Base-by-base conservation (phyloP, 2,329 filamentous ascomycete genomes). In the Paraphoma chrysanthemicola region DNA sequence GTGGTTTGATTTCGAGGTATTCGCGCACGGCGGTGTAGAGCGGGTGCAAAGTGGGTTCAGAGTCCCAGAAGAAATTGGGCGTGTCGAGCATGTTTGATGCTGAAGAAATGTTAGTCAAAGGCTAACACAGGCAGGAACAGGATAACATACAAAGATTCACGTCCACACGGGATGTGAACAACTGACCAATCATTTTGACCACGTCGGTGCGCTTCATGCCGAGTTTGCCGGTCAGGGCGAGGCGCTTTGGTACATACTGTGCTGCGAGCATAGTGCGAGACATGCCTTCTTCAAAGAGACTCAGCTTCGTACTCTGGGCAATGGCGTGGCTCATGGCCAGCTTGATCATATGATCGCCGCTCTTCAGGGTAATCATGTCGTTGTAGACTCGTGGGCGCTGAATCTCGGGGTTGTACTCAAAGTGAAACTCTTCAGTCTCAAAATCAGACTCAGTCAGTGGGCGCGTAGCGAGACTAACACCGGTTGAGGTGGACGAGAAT, bases 261-360 rank as follows among this genome's bases (percentile, higher is more conserved):
- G 95, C 94, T 66, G 94, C 90, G 5, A 88, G 82, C 93, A 99
- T 97, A 1, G 96, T 97, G 69, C 92, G 86, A 48, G 90, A 90
- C 94, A 99, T 97, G 55, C 91, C 87, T 78, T 97, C 95, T 76
- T 99, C 95, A 69, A 99, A 99, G 75, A 95, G 92, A 72, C 90
- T 95, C 41, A 99, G 82, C 77, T 97, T 98, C 0, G 95, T 99
- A 76, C 93, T 97, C 78, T 99, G 95, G 0, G 93, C 93, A 66
- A 99, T 97, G 38, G 93, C 95, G 74, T 99, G 95, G 75, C 91
- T 96, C 81, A 99, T 99, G 33, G 94, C 93, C 14, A 99, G 84
- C 79, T 98, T 98, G 74, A 98, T 96, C 94, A 99, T 98, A 79
- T 99, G 95, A 79, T 99, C 95, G 39, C 92, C 89, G 57, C 92